phyloP scores from a whole-genome alignment of 768 basidiomycete species.

The Sarcodon sp. region DNA sequence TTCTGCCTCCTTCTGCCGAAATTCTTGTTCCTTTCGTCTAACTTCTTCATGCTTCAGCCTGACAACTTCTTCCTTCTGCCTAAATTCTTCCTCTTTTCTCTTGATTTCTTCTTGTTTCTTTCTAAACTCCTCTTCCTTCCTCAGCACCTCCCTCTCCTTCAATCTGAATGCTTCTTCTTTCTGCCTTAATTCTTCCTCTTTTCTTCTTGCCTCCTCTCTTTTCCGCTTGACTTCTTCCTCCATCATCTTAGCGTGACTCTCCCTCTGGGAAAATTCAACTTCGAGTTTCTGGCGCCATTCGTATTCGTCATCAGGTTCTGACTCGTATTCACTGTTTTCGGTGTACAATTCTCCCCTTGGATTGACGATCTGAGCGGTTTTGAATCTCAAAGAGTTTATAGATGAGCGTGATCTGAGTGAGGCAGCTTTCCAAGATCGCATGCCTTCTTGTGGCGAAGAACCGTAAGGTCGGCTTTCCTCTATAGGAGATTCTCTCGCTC shows the following conservation, averaged over 20 bases:
- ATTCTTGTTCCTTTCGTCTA: slow-evolving; percentile 8
- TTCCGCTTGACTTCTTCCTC: neutral
- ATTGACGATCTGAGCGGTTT: neutral
- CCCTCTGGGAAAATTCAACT: neutral
- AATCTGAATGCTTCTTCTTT: slow-evolving; percentile 3
- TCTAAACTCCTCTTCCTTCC: slow-evolving; percentile 1
- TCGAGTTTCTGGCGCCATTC: neutral
- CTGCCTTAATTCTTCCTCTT: neutral
- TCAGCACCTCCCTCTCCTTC: neutral
- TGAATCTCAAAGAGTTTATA: neutral
- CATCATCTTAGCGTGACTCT: slow-evolving; percentile 1
- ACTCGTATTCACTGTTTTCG: neutral
- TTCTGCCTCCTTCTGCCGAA: slow-evolving; percentile 9
- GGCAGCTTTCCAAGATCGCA: neutral
- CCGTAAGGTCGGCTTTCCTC: neutral
- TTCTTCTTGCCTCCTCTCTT: slow-evolving; percentile 2
- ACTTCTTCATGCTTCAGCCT: slow-evolving; percentile 7
- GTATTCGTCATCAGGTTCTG: neutral
- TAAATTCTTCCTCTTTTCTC: slow-evolving; percentile 2
- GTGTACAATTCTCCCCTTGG: neutral
- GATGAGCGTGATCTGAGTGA: neutral
- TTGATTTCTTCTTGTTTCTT: neutral
- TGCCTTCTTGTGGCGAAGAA: neutral
- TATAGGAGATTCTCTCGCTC: neutral
- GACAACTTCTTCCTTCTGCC: slow-evolving; percentile 5